Evolutionary conservation across 441 rosid species (phyloP), one percentile per base, ranked within the genome.

Genomic region (Jatropha multifida): DNA sequence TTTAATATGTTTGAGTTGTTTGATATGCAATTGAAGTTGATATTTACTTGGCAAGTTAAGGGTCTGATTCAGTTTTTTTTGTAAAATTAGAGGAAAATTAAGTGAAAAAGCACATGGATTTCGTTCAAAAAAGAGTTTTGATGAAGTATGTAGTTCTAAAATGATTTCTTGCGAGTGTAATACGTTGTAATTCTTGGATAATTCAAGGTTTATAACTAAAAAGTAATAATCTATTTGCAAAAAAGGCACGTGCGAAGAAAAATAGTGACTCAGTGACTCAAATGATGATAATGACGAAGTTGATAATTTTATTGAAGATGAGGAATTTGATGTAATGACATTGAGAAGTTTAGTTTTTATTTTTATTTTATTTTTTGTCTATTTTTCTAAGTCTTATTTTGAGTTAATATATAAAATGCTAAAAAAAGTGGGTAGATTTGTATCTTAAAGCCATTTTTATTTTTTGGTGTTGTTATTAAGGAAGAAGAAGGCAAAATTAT

Each of bases 291-390:
- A 62, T 38, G 79, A 72, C 23, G 23, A 59, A 77, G 76, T 23
- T 32, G 82, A 79, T 23, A 23, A 23, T 23, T 23, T 23, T 23
- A 23, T 23, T 23, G 23, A 23, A 23, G 23, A 23, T 23, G 81
- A 86, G 55, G 86, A 76, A 71, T 76, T 76, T 70, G 89, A 92
- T 78, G 91, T 82, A 15, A 71, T 73, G 69, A 75, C 83, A 63
- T 77, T 94, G 65, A 82, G 92, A 81, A 82, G 76, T 76, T 80
- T 89, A 79, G 91, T 92, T 9, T 76, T 80, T 89, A 23, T 23
- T 23, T 23, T 23, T 23, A 23, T 23, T 23, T 23, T 23, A 23
- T 23, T 23, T 23, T 23, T 23, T 23, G 23, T 23, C 0, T 23
- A 0, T 23, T 0, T 23, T 23, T 23, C 23, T 0, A 23, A 23